phyloP scores from a whole-genome alignment of 2,329 filamentous ascomycete species.

The Scedosporium boydii region DNA sequence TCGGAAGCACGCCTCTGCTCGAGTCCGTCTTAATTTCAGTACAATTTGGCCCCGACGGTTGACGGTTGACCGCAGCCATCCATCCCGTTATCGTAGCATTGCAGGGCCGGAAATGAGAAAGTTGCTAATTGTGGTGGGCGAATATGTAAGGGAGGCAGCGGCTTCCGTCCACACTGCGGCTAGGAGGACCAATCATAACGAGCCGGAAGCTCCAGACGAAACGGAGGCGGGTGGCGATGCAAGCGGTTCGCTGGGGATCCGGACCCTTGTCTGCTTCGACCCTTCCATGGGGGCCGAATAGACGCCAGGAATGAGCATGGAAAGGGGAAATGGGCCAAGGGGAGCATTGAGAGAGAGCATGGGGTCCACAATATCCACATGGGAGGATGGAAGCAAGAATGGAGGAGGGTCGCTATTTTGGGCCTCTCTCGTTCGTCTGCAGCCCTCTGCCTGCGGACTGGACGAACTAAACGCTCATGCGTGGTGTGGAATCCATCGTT shows the following conservation, averaged over 20 bases:
- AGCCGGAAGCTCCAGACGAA: not conserved
- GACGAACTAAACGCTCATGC: not conserved
- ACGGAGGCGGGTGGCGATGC: not conserved
- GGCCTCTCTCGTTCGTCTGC: not conserved
- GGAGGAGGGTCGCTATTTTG: not conserved
- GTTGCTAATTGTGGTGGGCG: not conserved
- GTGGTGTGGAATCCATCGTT: not conserved
- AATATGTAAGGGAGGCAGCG: not conserved
- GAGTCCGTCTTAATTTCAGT: not conserved
- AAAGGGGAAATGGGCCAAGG: not conserved
- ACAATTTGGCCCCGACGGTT: not conserved
- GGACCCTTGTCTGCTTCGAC: not conserved
- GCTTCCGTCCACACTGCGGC: not conserved
- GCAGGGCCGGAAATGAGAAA: not conserved
- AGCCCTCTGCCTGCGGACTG: not conserved
- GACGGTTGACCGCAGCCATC: too few species aligned
- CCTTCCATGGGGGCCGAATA: not conserved
- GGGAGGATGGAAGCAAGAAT: not conserved
- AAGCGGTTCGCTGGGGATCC: not conserved
- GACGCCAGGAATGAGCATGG: not conserved
- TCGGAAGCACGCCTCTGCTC: not conserved
- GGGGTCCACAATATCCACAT: not conserved
- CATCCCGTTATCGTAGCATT: not conserved
- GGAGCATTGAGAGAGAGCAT: not conserved
- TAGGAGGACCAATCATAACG: not conserved